Evolutionary conservation across 2,329 filamentous ascomycete genomes (phyloP).

Genomic region (Pseudogymnoascus sp.): DNA sequence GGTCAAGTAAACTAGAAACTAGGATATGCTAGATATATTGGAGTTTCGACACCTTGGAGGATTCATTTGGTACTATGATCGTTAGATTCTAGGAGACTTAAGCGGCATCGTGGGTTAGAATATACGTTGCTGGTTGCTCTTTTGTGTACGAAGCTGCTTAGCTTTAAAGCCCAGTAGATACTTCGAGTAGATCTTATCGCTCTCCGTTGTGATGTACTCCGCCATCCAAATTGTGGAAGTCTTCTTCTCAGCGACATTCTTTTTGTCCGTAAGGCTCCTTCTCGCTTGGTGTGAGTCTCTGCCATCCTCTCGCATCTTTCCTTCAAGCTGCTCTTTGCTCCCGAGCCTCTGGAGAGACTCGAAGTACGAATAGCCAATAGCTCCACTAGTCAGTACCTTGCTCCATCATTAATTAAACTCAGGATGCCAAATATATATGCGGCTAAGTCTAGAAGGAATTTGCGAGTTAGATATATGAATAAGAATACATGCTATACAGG

Average conservation of each 20-base stretch:
- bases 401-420: no score
- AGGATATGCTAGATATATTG: background rate
- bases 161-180: background rate
- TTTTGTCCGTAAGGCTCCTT: conserved; percentile 63
- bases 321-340: no score
- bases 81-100: background rate
- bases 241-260: conserved; percentile 55
- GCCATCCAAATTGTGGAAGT: conserved; percentile 60
- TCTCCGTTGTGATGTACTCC: conserved; percentile 64
- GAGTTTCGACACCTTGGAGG: background rate
- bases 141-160: background rate
- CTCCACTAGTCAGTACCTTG: no score
- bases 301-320: conserved; percentile 53
- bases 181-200: conserved; percentile 54
- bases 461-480: no score
- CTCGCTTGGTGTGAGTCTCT: conserved; percentile 52
- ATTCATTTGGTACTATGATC: background rate
- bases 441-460: no score
- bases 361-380: no score
- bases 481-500: no score
- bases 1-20: no score
- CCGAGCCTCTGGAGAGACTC: no score
- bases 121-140: background rate
- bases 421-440: no score
- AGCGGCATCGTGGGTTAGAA: background rate